Conservation (phyloP, 2,329 filamentous ascomycete species). For the Aspergillus versicolor region DNA sequence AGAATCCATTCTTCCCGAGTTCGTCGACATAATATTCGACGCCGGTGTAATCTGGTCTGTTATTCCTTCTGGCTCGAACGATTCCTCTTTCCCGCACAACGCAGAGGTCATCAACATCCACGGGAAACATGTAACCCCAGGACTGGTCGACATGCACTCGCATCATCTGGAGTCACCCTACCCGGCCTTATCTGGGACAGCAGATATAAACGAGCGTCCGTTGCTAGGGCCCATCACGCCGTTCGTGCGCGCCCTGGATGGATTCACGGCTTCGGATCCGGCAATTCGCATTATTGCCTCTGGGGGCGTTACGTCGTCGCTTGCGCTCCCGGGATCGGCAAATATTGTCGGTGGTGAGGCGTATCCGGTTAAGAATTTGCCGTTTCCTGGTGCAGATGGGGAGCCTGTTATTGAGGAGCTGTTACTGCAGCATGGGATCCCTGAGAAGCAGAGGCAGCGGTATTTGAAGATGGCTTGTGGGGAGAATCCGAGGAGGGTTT, state of each 20-base stretch:
- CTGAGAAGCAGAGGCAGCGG: slow-evolving; percentile 58
- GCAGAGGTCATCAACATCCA: slow-evolving; percentile 3
- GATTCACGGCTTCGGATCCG: slow-evolving; percentile 61
- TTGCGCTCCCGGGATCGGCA: slow-evolving; percentile 67
- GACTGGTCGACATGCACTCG: slow-evolving; percentile 71
- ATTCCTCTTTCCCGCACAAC: neutral
- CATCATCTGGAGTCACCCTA: slow-evolving; percentile 62
- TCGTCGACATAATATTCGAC: neutral
- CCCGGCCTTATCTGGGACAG: slow-evolving; percentile 55
- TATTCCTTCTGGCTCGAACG: neutral
- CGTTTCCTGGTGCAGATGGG: slow-evolving; percentile 48
- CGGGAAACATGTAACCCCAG: slow-evolving; percentile 53
- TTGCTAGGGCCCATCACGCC: slow-evolving; percentile 55
- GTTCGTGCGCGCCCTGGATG: slow-evolving; percentile 66
- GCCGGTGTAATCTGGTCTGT: neutral
- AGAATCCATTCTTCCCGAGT: neutral
- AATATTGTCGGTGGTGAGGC: slow-evolving; percentile 74
- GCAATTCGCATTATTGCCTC: slow-evolving; percentile 70
- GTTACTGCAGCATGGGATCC: slow-evolving; percentile 61
- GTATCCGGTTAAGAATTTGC: slow-evolving; percentile 66
- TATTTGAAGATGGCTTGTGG: slow-evolving; percentile 79
- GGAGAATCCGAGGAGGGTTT: slow-evolving; percentile 64
- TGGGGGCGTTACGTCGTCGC: slow-evolving; percentile 68
- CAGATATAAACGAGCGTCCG: slow-evolving; percentile 65
- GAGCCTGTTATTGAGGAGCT: slow-evolving; percentile 63